A percentile compares a stretch with the other conserved stretches of the same genome.
Conservation (phyloP, 441 rosid species). For the Kokia cookei region DNA sequence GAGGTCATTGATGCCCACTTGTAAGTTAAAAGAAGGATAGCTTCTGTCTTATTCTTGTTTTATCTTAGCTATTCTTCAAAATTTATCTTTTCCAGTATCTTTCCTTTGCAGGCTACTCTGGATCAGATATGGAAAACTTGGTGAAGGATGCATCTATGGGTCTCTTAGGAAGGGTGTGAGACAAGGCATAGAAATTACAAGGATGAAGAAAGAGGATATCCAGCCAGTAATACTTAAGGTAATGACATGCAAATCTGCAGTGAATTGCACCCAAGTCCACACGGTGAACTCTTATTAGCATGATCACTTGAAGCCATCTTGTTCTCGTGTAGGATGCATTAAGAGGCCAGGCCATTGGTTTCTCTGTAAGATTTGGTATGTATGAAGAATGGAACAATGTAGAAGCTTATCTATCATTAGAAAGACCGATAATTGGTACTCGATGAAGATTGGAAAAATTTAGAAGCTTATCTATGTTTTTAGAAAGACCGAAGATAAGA, state of each 20-base stretch:
- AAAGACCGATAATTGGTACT: not conserved
- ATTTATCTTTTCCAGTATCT: not conserved
- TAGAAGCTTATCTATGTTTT: too few relatives aligned
- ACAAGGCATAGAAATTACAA: slow-evolving; percentile 50
- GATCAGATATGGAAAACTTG: slow-evolving; percentile 93
- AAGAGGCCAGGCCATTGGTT: slow-evolving; percentile 86
- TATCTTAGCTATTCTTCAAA: not conserved
- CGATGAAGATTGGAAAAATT: too few relatives aligned
- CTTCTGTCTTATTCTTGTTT: not conserved
- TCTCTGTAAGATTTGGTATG: slow-evolving; percentile 64
- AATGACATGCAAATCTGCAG: not conserved
- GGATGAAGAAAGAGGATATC: too few relatives aligned
- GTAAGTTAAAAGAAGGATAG: slow-evolving; percentile 65
- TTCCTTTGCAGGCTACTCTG: slow-evolving; percentile 66
- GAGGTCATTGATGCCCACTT: slow-evolving; percentile 59
- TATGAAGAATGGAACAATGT: slow-evolving; percentile 81
- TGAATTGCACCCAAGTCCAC: too few relatives aligned
- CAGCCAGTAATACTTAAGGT: slow-evolving; percentile 74
- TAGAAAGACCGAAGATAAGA: not conserved
- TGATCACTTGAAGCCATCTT: not conserved
- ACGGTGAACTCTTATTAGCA: not conserved
- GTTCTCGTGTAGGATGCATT: slow-evolving; percentile 49
- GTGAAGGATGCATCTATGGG: slow-evolving; percentile 97
- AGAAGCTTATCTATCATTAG: slow-evolving; percentile 57
- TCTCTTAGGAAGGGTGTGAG: slow-evolving; percentile 82